A percentile compares a stretch with the other conserved stretches of the same genome.
phyloP scores from a whole-genome alignment of 257 asterid genomes.

The Scutellaria galericulata region DNA sequence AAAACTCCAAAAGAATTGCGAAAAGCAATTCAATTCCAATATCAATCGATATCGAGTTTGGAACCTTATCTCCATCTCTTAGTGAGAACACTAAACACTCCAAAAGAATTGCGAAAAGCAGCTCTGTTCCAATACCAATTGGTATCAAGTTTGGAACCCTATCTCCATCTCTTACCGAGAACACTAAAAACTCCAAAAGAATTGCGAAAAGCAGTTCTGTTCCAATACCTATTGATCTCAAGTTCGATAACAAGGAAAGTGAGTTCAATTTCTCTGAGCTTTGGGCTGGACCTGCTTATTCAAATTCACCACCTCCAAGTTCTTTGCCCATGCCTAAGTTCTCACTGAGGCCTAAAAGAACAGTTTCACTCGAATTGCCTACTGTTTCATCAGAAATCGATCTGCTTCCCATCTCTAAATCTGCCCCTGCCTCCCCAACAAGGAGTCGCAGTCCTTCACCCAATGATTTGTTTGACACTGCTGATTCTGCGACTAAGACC shows the following conservation, averaged over 20 bases:
- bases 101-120: conserved; percentile 44
- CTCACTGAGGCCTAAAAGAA: conserved; percentile 67
- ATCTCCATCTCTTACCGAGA: conserved; percentile 29
- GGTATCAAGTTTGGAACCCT: conserved; percentile 34
- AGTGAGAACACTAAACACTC: conserved; percentile 39
- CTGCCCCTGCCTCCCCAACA: conserved; percentile 88
- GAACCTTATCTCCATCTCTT: background rate
- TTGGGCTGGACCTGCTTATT: conserved; percentile 99
- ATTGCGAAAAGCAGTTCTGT: conserved; percentile 44
- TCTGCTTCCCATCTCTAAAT: conserved; percentile 57
- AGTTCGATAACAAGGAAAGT: conserved; percentile 34
- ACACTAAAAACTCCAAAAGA: conserved; percentile 40
- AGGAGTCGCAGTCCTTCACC: conserved; percentile 60
- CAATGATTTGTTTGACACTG: conserved; percentile 44
- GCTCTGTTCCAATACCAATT: conserved; percentile 56
- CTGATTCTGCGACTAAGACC: conserved; percentile 82
- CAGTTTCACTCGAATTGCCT: conserved; percentile 77
- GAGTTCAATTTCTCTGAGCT: conserved; percentile 71
- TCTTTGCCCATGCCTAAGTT: conserved; percentile 93
- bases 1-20: conserved; percentile 39
- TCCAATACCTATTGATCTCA: conserved; percentile 56
- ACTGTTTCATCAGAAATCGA: conserved; percentile 51
- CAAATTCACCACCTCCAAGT: conserved; percentile 95
- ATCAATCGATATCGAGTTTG: conserved; percentile 50
- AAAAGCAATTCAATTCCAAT: conserved; percentile 49